These are phyloP conservation scores for Botryosphaeria dothidea DNA, from an alignment of 2,329 filamentous ascomycete genomes.

Conservation along the genomic window DNA sequence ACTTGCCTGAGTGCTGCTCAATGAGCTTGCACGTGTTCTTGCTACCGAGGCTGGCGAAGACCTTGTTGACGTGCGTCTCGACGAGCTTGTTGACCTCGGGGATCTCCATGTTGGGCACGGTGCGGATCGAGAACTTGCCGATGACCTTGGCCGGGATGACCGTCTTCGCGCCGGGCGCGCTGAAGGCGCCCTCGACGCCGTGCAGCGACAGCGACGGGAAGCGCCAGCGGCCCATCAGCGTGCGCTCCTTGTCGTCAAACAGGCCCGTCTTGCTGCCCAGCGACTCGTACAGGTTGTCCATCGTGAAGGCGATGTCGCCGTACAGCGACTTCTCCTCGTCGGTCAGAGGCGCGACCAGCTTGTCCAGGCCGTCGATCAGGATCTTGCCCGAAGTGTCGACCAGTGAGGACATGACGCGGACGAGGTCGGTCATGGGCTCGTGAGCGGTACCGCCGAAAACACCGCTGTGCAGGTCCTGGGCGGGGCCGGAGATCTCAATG, in stretches of 20 bases:
- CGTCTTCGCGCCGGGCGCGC: constrained; percentile 90
- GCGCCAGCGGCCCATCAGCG: constrained; percentile 94
- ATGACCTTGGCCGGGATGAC: constrained; percentile 97
- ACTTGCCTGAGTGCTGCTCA: constrained; percentile 90
- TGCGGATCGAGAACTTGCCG: constrained; percentile 98
- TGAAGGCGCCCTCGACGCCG: constrained; percentile 93
- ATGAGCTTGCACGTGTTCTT: constrained; percentile 88
- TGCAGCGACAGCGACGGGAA: constrained; percentile 93
- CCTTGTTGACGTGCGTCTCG: constrained; percentile 77
- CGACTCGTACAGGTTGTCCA: constrained; percentile 92
- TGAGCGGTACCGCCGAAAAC: constrained; percentile 96
- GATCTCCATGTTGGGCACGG: constrained; percentile 96
- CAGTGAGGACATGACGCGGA: constrained; percentile 76
- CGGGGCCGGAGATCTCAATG: constrained; percentile 85
- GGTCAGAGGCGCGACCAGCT: constrained; percentile 87
- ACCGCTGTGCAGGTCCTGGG: constrained; percentile 91
- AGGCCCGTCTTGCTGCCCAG: constrained; percentile 88
- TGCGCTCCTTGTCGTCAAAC: constrained; percentile 83
- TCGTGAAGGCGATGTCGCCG: constrained; percentile 86
- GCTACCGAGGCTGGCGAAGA: constrained; percentile 82
- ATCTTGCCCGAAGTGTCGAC: constrained; percentile 93
- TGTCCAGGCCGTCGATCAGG: constrained; percentile 87
- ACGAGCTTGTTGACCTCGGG: constrained; percentile 84
- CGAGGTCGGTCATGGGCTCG: constrained; percentile 97
- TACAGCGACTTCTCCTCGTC: constrained; percentile 88